Evolutionary conservation across 1,284 basidiomycete genomes (phyloP), one percentile per base, ranked within the genome.

Genomic region (Ganoderma sinense): DNA sequence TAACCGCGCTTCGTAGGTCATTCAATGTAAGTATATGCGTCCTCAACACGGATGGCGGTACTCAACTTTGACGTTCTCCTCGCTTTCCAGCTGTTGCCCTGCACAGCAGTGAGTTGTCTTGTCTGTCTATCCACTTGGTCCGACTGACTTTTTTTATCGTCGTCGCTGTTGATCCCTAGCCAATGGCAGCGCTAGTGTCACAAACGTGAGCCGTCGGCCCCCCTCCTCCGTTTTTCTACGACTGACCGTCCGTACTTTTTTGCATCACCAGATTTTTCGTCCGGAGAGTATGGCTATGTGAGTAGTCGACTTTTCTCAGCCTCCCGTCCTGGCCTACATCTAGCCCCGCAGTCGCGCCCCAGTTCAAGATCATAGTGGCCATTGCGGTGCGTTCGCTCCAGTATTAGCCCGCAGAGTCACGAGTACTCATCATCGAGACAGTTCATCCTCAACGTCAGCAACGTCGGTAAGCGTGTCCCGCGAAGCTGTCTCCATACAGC

Each of bases 261-360:
- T n/a, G 8, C 20, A 48, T 48, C 4, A 11, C 5, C 20, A 68
- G 67, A 23, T 69, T 69, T 40, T 69, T 69, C 33, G 67, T 60
- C 0, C 63, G 67, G 6, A 39, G 67, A 29, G 67, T 69, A 36
- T 69, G 63, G 67, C n/a, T 69, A 1, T 62, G 67, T 69, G 39
- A 48, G 66, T 39, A 36, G 11, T 55, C 10, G 14, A 1, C 36
- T 39, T 11, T 11, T 39, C 36, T 39, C 36, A 55, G 13, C 26
- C 51, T 55, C 4, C 23, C 1, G 3, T 2, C 20, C 13, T 53
- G 8, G 10, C 51, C 26, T 33, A 36, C 31, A 53, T 53, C 14
- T 11, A 14, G 20, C 20, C 10, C 10, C 29, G 10, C 39, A 69
- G 67, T 69, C 11, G 51, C 56, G 7, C 67, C 63, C 10, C 56